These are phyloP conservation scores for Linnemannia zychae DNA, from an alignment of 192 early-diverging fungal genomes.

Conservation along the genomic window DNA sequence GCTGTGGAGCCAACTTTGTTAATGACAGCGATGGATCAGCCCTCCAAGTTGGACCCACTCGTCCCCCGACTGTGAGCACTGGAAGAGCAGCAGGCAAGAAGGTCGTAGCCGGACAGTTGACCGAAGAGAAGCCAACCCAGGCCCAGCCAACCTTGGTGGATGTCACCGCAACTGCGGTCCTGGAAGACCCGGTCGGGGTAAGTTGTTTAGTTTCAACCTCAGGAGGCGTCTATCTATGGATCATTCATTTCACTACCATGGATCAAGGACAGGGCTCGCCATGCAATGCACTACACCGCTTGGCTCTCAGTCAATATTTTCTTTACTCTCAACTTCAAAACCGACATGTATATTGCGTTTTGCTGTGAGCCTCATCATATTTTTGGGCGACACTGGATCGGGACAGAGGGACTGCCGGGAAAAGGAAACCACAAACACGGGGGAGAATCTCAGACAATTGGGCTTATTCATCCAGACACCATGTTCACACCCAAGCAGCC, in stretches of 20 bases:
- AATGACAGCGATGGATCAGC: slow-evolving; percentile 37
- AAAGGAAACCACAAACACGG: background rate
- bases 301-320: slow-evolving; percentile 1
- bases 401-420: background rate
- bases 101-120: slow-evolving; percentile 19
- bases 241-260: background rate
- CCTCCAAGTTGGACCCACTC: slow-evolving; percentile 17
- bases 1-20: slow-evolving; percentile 55
- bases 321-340: background rate
- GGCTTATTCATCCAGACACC: background rate
- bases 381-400: slow-evolving; percentile 8
- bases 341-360: slow-evolving; percentile 8
- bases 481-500: background rate
- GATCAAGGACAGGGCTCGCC: slow-evolving; percentile 7
- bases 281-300: background rate
- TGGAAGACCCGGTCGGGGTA: slow-evolving; percentile 39
- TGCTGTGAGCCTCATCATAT: slow-evolving; percentile 3
- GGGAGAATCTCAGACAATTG: background rate
- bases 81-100: slow-evolving; percentile 48
- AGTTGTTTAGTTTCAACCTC: slow-evolving; percentile 11
- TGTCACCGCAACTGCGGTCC: slow-evolving; percentile 2
- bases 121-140: slow-evolving; percentile 31
- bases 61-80: slow-evolving; percentile 38
- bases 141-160: slow-evolving; percentile 24
- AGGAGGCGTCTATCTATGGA: slow-evolving; percentile 5